These are phyloP conservation scores for Limnomonas spitsbergensis DNA, from an alignment of 139 green algal species.

Conservation along the genomic window DNA sequence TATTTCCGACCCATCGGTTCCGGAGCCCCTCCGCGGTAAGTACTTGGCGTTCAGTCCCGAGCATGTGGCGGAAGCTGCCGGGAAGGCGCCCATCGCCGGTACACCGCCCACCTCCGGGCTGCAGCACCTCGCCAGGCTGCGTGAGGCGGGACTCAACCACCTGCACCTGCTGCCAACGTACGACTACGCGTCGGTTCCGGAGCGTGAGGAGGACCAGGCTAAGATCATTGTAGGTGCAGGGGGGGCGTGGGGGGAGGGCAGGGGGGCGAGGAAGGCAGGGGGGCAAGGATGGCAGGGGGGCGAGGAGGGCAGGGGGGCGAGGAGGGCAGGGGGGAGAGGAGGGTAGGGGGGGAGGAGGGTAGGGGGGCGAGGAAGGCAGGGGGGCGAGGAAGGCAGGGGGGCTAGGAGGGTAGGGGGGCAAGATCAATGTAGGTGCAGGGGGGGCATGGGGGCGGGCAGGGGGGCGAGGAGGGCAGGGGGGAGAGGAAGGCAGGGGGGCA, in stretches of 20 bases:
- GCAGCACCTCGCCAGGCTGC: conserved; percentile 51
- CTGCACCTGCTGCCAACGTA: conserved; percentile 87
- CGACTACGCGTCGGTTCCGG: conserved; percentile 83
- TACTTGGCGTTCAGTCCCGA: conserved; percentile 73
- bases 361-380: too few relatives aligned
- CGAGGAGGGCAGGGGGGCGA: neutral
- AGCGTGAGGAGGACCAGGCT: conserved; percentile 63
- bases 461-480: too few relatives aligned
- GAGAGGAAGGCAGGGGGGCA: too few relatives aligned
- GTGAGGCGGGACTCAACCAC: conserved; percentile 69
- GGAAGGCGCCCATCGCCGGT: neutral
- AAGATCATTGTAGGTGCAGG: conserved; percentile 25
- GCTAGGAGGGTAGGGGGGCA: too few relatives aligned
- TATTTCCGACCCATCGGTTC: conserved; percentile 61
- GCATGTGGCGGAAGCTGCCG: conserved; percentile 11
- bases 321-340: too few relatives aligned
- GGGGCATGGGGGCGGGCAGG: too few relatives aligned
- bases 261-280: too few relatives aligned
- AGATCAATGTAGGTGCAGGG: too few relatives aligned
- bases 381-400: too few relatives aligned
- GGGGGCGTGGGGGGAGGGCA: too few relatives aligned
- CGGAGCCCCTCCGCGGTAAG: conserved; percentile 58
- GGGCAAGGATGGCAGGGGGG: neutral
- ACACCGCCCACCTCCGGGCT: neutral
- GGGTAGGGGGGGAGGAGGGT: too few relatives aligned